phyloP scores from a whole-genome alignment of 352 stramenopile species.

The Peronosclerospora sorghi region DNA sequence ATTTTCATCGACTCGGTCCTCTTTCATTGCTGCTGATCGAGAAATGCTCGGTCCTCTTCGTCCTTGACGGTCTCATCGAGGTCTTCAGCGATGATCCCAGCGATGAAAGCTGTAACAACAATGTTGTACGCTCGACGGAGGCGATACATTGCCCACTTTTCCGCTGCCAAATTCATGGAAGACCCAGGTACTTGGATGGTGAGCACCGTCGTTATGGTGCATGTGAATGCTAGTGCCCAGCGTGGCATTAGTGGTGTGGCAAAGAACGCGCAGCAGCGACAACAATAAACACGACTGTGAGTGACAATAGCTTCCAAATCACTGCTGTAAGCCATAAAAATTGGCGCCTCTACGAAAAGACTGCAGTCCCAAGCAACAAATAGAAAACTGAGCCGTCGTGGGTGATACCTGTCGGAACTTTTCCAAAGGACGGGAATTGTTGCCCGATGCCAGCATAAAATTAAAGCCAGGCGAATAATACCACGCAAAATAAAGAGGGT shows the following conservation, averaged over 20 bases:
- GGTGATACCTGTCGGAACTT: slow-evolving; percentile 47
- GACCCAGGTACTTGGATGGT: slow-evolving; percentile 21
- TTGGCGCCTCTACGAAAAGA: slow-evolving; percentile 40
- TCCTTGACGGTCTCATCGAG: slow-evolving; percentile 62
- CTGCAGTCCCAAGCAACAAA: slow-evolving; percentile 37
- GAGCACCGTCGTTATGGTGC: slow-evolving; percentile 54
- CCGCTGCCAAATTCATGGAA: slow-evolving; percentile 29
- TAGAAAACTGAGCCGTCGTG: slow-evolving; percentile 48
- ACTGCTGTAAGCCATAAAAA: slow-evolving; percentile 60
- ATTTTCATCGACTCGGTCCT: no score
- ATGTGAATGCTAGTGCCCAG: slow-evolving; percentile 32
- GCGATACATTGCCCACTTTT: slow-evolving; percentile 47
- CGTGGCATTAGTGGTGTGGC: slow-evolving; percentile 26
- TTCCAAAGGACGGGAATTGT: slow-evolving; percentile 55
- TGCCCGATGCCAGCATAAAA: slow-evolving; percentile 39
- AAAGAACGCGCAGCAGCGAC: slow-evolving; percentile 40
- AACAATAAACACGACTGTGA: slow-evolving; percentile 21
- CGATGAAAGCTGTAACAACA: slow-evolving; percentile 51
- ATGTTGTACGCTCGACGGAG: slow-evolving; percentile 53
- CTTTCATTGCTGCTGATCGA: slow-evolving; percentile 30
- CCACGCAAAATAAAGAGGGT: slow-evolving; percentile 45
- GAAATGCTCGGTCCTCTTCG: slow-evolving; percentile 42
- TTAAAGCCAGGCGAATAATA: slow-evolving; percentile 42
- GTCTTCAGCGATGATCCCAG: slow-evolving; percentile 55
- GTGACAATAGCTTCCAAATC: slow-evolving; percentile 30